phyloP scores from a whole-genome alignment of 257 asterid species.

The Forsythia suspensa region DNA sequence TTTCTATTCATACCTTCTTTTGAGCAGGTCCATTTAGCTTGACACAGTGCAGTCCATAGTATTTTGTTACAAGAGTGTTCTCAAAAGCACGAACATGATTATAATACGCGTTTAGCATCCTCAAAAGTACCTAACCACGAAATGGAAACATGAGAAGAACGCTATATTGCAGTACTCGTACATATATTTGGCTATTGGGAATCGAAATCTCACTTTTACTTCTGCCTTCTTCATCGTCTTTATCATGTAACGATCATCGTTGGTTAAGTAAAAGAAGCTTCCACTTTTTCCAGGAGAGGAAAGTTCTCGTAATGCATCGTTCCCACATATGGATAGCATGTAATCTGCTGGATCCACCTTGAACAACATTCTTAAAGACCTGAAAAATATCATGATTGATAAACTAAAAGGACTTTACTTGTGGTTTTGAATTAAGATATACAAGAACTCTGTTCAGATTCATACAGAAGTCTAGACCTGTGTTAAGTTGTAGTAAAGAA shows the following conservation, averaged over 20 bases:
- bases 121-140: slow-evolving; percentile 50
- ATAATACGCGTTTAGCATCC: slow-evolving; percentile 67
- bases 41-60: slow-evolving; percentile 67
- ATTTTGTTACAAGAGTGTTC: slow-evolving; percentile 63
- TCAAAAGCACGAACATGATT: slow-evolving; percentile 61
- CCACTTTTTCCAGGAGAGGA: slow-evolving; percentile 97
- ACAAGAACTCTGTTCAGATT: neutral
- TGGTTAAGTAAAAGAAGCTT: slow-evolving; percentile 89
- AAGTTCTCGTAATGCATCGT: slow-evolving; percentile 84
- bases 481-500: neutral
- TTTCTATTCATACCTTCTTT: slow-evolving; percentile 56
- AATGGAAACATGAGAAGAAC: neutral
- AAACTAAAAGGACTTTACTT: neutral
- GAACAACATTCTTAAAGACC: slow-evolving; percentile 79
- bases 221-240: slow-evolving; percentile 98
- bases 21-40: slow-evolving; percentile 57
- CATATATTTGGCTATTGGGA: neutral
- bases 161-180: neutral
- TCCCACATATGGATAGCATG: slow-evolving; percentile 93
- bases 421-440: neutral
- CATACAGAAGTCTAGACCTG: neutral
- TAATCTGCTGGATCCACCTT: slow-evolving; percentile 97
- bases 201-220: slow-evolving; percentile 61
- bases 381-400: slow-evolving; percentile 20
- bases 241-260: slow-evolving; percentile 96